Percentiles rank a stretch among this genome's conserved stretches.
These are phyloP conservation scores for Ascosphaera pollenicola DNA, from an alignment of 2,329 filamentous ascomycete species.

Conservation along the genomic window DNA sequence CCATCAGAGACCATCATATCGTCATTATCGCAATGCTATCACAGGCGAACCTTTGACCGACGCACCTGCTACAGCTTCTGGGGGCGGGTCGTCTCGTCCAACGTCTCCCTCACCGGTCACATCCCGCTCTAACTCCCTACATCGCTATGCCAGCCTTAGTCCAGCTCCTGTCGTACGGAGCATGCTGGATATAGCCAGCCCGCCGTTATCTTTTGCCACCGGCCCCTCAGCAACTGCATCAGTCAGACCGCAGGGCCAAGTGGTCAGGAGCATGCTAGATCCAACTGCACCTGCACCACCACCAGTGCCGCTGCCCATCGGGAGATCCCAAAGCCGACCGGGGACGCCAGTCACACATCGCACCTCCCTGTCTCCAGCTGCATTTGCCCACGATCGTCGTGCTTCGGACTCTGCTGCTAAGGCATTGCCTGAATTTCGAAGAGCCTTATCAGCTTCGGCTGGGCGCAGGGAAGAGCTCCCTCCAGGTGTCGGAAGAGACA, in stretches of 20 bases:
- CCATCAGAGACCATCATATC: too few species aligned
- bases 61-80: too few species aligned
- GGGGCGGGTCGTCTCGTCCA: too few species aligned
- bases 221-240: slow-evolving; percentile 4
- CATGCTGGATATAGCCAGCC: slow-evolving; percentile 39
- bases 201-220: slow-evolving; percentile 11
- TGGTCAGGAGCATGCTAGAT: slow-evolving; percentile 17
- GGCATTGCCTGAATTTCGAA: slow-evolving; percentile 7
- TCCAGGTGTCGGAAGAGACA: slow-evolving; percentile 7
- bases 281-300: slow-evolving; percentile 12
- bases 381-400: slow-evolving; percentile 15
- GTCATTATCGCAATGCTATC: too few species aligned
- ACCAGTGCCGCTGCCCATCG: slow-evolving; percentile 7
- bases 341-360: slow-evolving; percentile 4
- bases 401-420: slow-evolving; percentile 12
- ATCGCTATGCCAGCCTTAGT: slow-evolving; percentile 34
- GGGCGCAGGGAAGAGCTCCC: too few species aligned
- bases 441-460: slow-evolving; percentile 3
- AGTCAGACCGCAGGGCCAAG: slow-evolving; percentile 6
- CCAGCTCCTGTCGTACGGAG: slow-evolving; percentile 45
- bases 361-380: slow-evolving; percentile 11
- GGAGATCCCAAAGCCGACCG: too few species aligned
- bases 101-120: too few species aligned
- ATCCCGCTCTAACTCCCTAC: slow-evolving; percentile 21
- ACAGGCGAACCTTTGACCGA: too few species aligned